phyloP scores from a whole-genome alignment of 2,329 filamentous ascomycete genomes.

The Mollisia scopiformis region DNA sequence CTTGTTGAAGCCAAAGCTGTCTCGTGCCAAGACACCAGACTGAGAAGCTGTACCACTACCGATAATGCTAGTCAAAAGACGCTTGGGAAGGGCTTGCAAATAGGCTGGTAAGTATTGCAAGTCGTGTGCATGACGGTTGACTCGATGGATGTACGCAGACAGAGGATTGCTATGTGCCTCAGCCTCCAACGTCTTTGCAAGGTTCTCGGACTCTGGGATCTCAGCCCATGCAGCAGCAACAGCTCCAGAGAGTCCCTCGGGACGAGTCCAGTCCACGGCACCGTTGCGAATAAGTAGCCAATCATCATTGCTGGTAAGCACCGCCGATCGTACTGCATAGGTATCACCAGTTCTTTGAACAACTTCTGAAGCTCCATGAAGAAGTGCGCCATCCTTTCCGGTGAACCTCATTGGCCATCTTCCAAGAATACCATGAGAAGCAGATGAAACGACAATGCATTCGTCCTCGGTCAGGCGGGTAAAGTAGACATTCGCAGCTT shows the following conservation, averaged over 20 bases:
- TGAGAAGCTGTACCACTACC: constrained; percentile 54
- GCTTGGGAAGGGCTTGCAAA: constrained; percentile 68
- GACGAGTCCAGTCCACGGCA: constrained; percentile 76
- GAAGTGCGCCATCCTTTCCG: constrained; percentile 46
- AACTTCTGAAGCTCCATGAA: constrained; percentile 81
- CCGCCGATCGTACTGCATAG: constrained; percentile 78
- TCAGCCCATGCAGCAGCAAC: constrained; percentile 82
- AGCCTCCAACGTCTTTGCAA: constrained; percentile 80
- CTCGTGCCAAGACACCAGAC: constrained; percentile 56
- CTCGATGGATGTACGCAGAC: constrained; percentile 84
- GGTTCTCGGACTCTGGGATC: constrained; percentile 69
- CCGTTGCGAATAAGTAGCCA: constrained; percentile 88
- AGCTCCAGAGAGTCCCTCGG: constrained; percentile 81
- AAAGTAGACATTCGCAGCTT: constrained; percentile 85
- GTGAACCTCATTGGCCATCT: constrained; percentile 66
- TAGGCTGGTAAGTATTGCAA: constrained; percentile 76
- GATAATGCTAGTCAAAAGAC: constrained; percentile 63
- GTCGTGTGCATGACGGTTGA: constrained; percentile 80
- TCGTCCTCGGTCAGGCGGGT: constrained; percentile 79
- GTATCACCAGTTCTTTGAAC: constrained; percentile 68
- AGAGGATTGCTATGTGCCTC: constrained; percentile 83
- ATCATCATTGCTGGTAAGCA: constrained; percentile 68
- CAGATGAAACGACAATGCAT: constrained; percentile 73
- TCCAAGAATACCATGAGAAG: constrained; percentile 74
- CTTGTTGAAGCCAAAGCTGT: constrained; percentile 89